A percentile compares a stretch with the other conserved stretches of the same genome.
Evolutionary conservation across 805 yeast species (phyloP).

Genomic region (Candida lessepsii): DNA sequence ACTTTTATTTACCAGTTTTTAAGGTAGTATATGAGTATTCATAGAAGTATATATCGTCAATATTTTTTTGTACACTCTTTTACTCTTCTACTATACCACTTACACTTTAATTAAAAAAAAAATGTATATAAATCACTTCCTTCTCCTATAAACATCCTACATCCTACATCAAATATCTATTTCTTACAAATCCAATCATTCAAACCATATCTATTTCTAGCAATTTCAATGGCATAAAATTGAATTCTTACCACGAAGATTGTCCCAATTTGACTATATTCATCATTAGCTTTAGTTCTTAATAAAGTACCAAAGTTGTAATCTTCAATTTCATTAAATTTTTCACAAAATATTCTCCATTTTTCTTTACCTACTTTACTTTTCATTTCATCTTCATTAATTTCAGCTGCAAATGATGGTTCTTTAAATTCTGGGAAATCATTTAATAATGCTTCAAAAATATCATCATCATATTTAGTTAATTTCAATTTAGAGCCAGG

Average conservation of each 20-base stretch:
- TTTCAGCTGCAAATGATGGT: conserved; percentile 51
- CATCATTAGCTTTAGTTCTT: conserved; percentile 68
- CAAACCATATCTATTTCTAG: conserved; percentile 84
- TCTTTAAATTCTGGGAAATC: conserved; percentile 88
- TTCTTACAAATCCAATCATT: conserved; percentile 74
- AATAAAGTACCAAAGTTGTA: conserved; percentile 93
- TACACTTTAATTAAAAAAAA: too few species aligned
- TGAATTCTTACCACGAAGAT: conserved; percentile 91
- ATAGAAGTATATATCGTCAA: too few species aligned
- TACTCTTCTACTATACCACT: too few species aligned
- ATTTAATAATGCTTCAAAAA: conserved; percentile 55
- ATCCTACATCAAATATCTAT: neutral
- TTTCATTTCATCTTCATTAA: conserved; percentile 82
- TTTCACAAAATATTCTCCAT: conserved; percentile 87
- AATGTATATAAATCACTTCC: too few species aligned
- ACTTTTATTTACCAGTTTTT: too few species aligned
- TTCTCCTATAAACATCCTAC: too few species aligned
- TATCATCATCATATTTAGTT: conserved; percentile 71
- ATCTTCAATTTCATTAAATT: conserved; percentile 84
- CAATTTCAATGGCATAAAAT: conserved; percentile 91
- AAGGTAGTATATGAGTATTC: too few species aligned
- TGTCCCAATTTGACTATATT: conserved; percentile 80
- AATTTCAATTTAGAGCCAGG: conserved; percentile 78
- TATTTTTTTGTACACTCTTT: too few species aligned
- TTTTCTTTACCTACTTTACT: conserved; percentile 72